Conservation (phyloP, 139 green algal genomes). For the Deuterostichococcus epilithicus region DNA sequence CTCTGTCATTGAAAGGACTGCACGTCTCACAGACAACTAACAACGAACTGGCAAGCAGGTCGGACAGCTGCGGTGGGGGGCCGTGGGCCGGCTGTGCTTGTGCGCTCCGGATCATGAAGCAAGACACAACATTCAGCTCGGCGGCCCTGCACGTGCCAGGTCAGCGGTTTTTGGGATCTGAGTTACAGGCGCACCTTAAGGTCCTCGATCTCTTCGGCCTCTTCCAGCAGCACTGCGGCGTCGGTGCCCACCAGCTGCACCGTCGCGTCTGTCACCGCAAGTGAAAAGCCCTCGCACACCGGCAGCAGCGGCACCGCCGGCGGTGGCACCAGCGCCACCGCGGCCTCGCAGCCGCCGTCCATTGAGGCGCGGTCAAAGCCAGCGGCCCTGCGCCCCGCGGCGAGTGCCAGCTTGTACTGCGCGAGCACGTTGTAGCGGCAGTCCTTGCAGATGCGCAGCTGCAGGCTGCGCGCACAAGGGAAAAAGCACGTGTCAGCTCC, state of each 20-base stretch:
- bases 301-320: slow-evolving; percentile 9
- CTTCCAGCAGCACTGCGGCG: slow-evolving; percentile 33
- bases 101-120: too few relatives aligned
- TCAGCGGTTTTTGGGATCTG: too few relatives aligned
- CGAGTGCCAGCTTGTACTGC: neutral
- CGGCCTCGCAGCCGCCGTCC: neutral
- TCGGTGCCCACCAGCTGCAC: slow-evolving; percentile 29
- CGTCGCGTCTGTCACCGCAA: slow-evolving; percentile 24
- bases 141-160: too few relatives aligned
- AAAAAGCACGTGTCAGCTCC: too few relatives aligned
- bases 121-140: too few relatives aligned
- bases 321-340: neutral
- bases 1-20: too few relatives aligned
- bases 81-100: too few relatives aligned
- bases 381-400: neutral
- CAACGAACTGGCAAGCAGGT: too few relatives aligned
- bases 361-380: neutral
- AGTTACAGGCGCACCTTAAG: slow-evolving; percentile 25
- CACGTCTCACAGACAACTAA: too few relatives aligned
- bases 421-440: slow-evolving; percentile 30
- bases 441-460: slow-evolving; percentile 30
- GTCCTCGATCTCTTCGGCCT: slow-evolving; percentile 47
- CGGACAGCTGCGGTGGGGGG: too few relatives aligned
- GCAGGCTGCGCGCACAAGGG: too few relatives aligned
- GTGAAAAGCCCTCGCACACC: slow-evolving; percentile 30